Evolutionary conservation across 208 protist genomes (phyloP).

Genomic region (Eutreptiella sp.): DNA sequence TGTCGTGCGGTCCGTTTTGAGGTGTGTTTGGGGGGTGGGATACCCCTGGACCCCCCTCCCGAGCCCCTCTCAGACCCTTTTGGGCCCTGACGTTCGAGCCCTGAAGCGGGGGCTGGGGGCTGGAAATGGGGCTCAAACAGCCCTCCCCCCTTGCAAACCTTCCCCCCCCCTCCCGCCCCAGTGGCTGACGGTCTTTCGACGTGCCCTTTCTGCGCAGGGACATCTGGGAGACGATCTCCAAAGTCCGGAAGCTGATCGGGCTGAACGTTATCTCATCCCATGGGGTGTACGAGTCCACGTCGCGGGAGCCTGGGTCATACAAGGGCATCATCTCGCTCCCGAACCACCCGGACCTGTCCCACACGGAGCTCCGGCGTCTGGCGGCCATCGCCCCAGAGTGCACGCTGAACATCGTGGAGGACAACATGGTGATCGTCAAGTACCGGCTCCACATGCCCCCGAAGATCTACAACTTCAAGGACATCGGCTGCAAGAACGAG

Average conservation of each 20-base stretch:
- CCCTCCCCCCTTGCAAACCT: too few relatives aligned
- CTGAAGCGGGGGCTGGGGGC: too few relatives aligned
- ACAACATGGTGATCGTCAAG: slow-evolving; percentile 6
- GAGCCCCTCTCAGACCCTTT: too few relatives aligned
- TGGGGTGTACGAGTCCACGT: slow-evolving; percentile 8
- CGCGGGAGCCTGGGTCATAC: background rate
- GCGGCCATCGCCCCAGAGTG: slow-evolving; percentile 14
- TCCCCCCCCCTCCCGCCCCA: too few relatives aligned
- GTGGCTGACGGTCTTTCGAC: too few relatives aligned
- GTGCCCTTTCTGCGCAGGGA: too few relatives aligned
- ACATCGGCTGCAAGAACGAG: slow-evolving; percentile 11
- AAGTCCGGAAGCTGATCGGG: slow-evolving; percentile 6
- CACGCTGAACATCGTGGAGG: slow-evolving; percentile 15
- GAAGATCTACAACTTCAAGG: slow-evolving; percentile 14
- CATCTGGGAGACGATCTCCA: slow-evolving; percentile 15
- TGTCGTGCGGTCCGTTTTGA: too few relatives aligned
- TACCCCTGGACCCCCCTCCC: too few relatives aligned
- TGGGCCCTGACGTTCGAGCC: too few relatives aligned
- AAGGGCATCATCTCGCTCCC: slow-evolving; percentile 16
- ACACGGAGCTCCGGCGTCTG: slow-evolving; percentile 3
- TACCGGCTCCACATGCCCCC: slow-evolving; percentile 23
- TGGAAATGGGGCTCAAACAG: too few relatives aligned
- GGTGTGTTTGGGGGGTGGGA: too few relatives aligned
- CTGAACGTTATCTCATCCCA: slow-evolving; percentile 6
- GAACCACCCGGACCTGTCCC: background rate